Conservation (phyloP, 2,329 filamentous ascomycete genomes). For the Cordyceps sp. region DNA sequence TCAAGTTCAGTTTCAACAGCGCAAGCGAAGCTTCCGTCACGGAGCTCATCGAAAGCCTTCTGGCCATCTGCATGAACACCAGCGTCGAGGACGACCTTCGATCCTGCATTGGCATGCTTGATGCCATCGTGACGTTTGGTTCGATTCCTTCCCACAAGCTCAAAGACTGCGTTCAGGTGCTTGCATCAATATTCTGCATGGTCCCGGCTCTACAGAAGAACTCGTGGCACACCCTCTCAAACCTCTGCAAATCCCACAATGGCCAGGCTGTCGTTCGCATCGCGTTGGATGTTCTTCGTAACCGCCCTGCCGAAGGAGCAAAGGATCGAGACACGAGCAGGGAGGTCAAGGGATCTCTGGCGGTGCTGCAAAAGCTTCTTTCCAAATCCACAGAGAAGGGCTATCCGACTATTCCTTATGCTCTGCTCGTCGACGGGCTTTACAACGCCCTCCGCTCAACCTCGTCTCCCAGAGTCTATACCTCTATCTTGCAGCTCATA, state of each 20-base stretch:
- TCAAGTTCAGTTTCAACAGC: constrained; percentile 61
- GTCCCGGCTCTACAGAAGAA: constrained; percentile 42
- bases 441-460: constrained; percentile 29
- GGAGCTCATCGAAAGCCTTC: constrained; percentile 42
- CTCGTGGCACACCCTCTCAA: constrained; percentile 54
- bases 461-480: constrained; percentile 26
- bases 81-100: constrained; percentile 46
- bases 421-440: constrained; percentile 40
- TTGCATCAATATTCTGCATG: constrained; percentile 56
- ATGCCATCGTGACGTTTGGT: constrained; percentile 56
- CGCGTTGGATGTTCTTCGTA: constrained; percentile 43
- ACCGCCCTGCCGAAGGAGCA: constrained; percentile 25
- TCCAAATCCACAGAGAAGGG: constrained; percentile 40
- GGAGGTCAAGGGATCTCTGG: constrained; percentile 44
- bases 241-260: constrained; percentile 58
- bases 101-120: constrained; percentile 50
- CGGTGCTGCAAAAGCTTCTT: constrained; percentile 46
- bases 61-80: constrained; percentile 53
- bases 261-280: constrained; percentile 52
- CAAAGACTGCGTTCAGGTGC: constrained; percentile 48
- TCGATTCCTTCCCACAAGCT: constrained; percentile 48
- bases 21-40: constrained; percentile 45
- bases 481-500: constrained; percentile 32
- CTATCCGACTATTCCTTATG: constrained; percentile 42
- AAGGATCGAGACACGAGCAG: constrained; percentile 34